A percentile compares a stretch with the other conserved stretches of the same genome.
Evolutionary conservation across 805 yeast genomes (phyloP).

Genomic region (Lipomyces chichibuensis): DNA sequence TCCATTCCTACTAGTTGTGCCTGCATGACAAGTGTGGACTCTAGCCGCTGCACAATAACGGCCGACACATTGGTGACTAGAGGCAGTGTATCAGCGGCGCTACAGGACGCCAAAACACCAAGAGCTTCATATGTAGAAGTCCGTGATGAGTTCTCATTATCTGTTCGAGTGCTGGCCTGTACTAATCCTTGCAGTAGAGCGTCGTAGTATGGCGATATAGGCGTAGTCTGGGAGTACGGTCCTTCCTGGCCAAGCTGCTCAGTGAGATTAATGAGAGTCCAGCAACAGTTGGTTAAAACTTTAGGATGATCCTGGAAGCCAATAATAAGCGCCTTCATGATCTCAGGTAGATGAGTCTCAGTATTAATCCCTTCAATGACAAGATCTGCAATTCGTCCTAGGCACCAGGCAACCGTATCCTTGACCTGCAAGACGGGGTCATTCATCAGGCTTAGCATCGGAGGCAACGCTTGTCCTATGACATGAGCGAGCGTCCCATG

Average conservation of each 20-base stretch:
- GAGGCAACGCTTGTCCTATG: conserved; percentile 79
- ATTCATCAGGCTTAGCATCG: conserved; percentile 71
- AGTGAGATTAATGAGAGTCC: conserved; percentile 90
- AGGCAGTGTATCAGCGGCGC: conserved; percentile 70
- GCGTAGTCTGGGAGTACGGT: conserved; percentile 53
- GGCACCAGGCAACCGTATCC: conserved; percentile 98
- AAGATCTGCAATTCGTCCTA: conserved; percentile 92
- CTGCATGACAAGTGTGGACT: conserved; percentile 63
- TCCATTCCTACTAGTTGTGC: conserved; percentile 65
- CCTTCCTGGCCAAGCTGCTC: conserved; percentile 73
- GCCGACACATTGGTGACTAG: conserved; percentile 73
- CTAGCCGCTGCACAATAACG: conserved; percentile 72
- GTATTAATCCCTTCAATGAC: conserved; percentile 75
- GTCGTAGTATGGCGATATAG: conserved; percentile 74
- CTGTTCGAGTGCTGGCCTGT: conserved; percentile 67
- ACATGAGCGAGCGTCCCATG: conserved; percentile 58
- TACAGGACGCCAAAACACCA: conserved; percentile 74
- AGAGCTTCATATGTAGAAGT: conserved; percentile 97
- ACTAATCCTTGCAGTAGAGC: conserved; percentile 70
- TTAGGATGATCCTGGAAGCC: conserved; percentile 93
- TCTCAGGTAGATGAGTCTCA: conserved; percentile 64
- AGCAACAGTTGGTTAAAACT: conserved; percentile 95
- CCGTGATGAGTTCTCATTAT: conserved; percentile 84
- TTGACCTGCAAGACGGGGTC: conserved; percentile 84
- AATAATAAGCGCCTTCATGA: conserved; percentile 68